A percentile compares a stretch with the other conserved stretches of the same genome.
phyloP scores from a whole-genome alignment of 257 asterid genomes.

The Lycium barbarum region DNA sequence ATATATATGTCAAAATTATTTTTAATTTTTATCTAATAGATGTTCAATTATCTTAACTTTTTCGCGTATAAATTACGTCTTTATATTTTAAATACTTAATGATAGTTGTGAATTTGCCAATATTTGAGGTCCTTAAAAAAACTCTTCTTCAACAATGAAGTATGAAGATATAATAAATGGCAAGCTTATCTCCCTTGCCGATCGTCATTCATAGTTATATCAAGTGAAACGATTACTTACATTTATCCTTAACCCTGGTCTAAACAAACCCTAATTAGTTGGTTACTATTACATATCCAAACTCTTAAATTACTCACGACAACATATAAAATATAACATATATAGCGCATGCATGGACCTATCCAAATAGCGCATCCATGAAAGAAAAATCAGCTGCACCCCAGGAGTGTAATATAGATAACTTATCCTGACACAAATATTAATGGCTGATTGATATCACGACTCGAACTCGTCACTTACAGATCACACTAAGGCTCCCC shows the following conservation, averaged over 20 bases:
- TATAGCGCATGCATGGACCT: neutral
- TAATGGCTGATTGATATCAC: neutral
- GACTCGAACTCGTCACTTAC: neutral
- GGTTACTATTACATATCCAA: conserved; percentile 25
- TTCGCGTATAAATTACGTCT: too few species aligned
- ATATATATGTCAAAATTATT: too few species aligned
- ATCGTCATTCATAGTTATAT: neutral
- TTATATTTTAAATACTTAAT: too few species aligned
- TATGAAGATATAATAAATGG: neutral
- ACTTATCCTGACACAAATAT: too few species aligned
- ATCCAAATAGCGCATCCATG: neutral
- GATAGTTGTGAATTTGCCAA: too few species aligned
- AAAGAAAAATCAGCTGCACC: neutral
- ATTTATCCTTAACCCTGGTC: neutral
- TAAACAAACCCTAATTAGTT: neutral
- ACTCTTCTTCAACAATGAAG: too few species aligned
- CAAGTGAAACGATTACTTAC: neutral
- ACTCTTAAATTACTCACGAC: neutral
- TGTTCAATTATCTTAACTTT: too few species aligned
- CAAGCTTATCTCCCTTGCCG: neutral
- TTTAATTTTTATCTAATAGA: too few species aligned
- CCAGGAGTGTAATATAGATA: too few species aligned
- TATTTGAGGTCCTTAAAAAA: too few species aligned
- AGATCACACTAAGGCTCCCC: neutral
- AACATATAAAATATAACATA: too few species aligned